A percentile compares a stretch with the other conserved stretches of the same genome.
These are phyloP conservation scores for Aulographum hederae DNA, from an alignment of 2,329 filamentous ascomycete genomes.

Conservation along the genomic window DNA sequence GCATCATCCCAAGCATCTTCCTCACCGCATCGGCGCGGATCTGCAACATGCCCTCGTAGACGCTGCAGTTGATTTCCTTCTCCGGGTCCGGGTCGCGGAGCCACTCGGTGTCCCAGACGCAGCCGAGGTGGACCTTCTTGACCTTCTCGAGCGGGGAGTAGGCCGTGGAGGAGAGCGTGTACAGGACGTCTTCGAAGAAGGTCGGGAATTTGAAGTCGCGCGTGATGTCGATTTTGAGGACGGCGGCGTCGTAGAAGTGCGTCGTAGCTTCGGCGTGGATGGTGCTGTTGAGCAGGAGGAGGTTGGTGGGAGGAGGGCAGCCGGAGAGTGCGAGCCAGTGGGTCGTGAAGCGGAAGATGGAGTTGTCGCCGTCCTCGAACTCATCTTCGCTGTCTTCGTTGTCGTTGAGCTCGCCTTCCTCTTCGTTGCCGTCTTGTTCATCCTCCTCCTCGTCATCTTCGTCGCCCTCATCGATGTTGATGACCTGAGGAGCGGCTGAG, in stretches of 20 bases:
- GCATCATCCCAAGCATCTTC: neutral
- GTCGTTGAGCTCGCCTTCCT: neutral
- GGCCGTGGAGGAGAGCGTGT: neutral
- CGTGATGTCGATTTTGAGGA: neutral
- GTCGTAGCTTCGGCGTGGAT: neutral
- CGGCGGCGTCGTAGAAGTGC: neutral
- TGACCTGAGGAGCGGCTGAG: too few relatives aligned
- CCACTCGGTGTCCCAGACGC: neutral
- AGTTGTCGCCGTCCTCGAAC: neutral
- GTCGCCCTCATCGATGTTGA: too few relatives aligned
- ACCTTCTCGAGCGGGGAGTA: neutral
- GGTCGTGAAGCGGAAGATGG: neutral
- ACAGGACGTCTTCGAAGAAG: neutral
- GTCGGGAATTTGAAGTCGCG: neutral
- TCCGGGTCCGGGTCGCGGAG: neutral
- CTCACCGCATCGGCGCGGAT: neutral
- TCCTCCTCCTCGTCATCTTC: neutral
- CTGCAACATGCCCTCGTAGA: neutral
- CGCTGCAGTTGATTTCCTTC: neutral
- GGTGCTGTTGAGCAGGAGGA: neutral
- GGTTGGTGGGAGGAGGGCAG: neutral
- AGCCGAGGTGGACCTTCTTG: neutral
- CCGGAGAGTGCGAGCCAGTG: neutral
- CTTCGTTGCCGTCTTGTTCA: neutral
- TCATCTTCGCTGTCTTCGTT: neutral